phyloP scores from a whole-genome alignment of 2,329 filamentous ascomycete species.

The Paraphoma chrysanthemicola region DNA sequence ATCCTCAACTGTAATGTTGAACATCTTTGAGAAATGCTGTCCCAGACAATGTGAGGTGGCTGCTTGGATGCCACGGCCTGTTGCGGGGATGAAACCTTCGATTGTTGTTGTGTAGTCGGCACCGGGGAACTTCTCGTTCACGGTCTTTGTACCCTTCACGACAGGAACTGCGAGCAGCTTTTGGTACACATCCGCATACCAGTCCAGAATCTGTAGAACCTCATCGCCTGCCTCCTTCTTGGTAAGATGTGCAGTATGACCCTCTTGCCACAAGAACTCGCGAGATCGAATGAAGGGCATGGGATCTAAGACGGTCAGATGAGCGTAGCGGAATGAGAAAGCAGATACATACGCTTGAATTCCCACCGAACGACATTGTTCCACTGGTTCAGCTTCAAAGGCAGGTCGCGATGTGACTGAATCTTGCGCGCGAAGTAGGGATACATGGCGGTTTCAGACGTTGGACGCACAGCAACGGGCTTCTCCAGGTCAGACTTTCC shows the following conservation, averaged over 20 bases:
- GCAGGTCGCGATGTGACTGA: slow-evolving; percentile 91
- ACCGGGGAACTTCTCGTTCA: slow-evolving; percentile 97
- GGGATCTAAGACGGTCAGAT: slow-evolving; percentile 44
- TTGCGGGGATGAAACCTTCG: slow-evolving; percentile 95
- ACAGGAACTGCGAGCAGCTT: slow-evolving; percentile 93
- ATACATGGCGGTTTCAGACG: slow-evolving; percentile 86
- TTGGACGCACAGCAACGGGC: slow-evolving; percentile 73
- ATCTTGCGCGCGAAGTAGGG: slow-evolving; percentile 98
- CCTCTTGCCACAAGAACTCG: slow-evolving; percentile 98
- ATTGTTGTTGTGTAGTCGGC: slow-evolving; percentile 96
- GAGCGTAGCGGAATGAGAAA: background rate
- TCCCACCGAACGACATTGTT: slow-evolving; percentile 96
- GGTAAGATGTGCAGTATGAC: slow-evolving; percentile 89
- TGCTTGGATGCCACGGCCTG: slow-evolving; percentile 95
- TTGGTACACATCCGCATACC: slow-evolving; percentile 91
- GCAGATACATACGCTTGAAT: slow-evolving; percentile 70
- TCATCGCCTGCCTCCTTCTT: slow-evolving; percentile 82
- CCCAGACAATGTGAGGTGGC: slow-evolving; percentile 93
- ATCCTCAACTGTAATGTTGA: slow-evolving; percentile 96
- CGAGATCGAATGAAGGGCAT: slow-evolving; percentile 82
- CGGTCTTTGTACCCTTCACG: slow-evolving; percentile 91
- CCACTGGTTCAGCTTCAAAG: slow-evolving; percentile 96
- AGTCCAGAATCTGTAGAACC: slow-evolving; percentile 90
- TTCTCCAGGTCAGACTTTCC: slow-evolving; percentile 93
- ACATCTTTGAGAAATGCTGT: slow-evolving; percentile 99